Evolutionary conservation across 1,139 yeast species (phyloP).

Genomic region (Magnusiomyces tetraspermus): DNA sequence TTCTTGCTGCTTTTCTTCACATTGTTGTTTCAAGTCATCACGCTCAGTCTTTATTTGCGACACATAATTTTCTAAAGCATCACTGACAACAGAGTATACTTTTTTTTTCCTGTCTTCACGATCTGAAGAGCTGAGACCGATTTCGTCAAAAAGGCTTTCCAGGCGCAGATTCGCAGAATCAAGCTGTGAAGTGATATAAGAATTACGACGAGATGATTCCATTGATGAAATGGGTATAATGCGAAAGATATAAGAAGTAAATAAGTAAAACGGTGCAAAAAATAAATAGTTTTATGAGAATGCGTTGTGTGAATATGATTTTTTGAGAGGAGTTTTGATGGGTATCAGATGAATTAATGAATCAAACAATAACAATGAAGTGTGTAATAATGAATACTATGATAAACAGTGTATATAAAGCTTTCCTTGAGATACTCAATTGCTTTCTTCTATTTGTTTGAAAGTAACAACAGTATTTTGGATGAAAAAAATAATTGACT

Average conservation of each 20-base stretch:
- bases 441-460: no score
- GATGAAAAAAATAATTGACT: no score
- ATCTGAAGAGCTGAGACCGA: constrained; percentile 27
- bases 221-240: background rate
- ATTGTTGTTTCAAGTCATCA: constrained; percentile 22
- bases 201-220: constrained; percentile 20
- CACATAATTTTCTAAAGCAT: constrained; percentile 29
- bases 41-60: constrained; percentile 25
- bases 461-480: no score
- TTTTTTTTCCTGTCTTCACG: constrained; percentile 27
- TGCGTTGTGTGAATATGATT: no score
- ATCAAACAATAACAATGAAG: no score
- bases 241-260: background rate
- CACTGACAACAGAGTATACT: constrained; percentile 26
- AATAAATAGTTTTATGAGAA: no score
- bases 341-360: no score
- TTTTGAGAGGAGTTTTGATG: no score
- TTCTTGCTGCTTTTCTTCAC: constrained; percentile 22
- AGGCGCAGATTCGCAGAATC: constrained; percentile 24
- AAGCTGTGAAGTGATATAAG: constrained; percentile 27
- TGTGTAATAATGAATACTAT: no score
- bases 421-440: no score
- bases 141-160: constrained; percentile 30
- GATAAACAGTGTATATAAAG: no score
- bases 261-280: no score